Conservation (phyloP, 2,329 filamentous ascomycete genomes). For the Scleromitrula shiraiana region DNA sequence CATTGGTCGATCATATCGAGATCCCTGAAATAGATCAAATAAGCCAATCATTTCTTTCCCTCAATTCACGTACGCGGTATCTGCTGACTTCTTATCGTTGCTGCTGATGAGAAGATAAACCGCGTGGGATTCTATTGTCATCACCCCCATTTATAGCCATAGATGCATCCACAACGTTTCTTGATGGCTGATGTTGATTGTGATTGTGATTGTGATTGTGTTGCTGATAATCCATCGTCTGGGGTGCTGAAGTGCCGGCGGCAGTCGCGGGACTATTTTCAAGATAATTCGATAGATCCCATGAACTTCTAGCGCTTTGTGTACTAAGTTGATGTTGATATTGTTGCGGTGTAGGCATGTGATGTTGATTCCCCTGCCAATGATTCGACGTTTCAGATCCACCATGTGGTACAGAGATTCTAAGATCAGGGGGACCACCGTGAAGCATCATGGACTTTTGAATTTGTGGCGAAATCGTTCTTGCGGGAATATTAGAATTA, state of each 20-base stretch:
- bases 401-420: conserved; percentile 20
- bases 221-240: conserved; percentile 18
- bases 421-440: conserved; percentile 25
- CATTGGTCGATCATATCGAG: no score
- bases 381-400: conserved; percentile 22
- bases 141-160: conserved; percentile 10
- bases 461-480: conserved; percentile 24
- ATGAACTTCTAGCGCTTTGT: conserved; percentile 22
- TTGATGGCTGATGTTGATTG: conserved; percentile 13
- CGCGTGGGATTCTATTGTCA: conserved; percentile 21
- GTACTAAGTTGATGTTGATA: conserved; percentile 19
- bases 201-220: no score
- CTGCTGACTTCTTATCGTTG: conserved; percentile 28
- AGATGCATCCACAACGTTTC: conserved; percentile 21
- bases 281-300: conserved; percentile 29
- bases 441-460: conserved; percentile 22
- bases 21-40: no score
- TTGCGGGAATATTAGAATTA: conserved; percentile 18
- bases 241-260: conserved; percentile 20
- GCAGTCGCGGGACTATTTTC: conserved; percentile 25
- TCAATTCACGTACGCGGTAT: conserved; percentile 21
- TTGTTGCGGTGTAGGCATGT: conserved; percentile 21
- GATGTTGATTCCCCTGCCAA: conserved; percentile 23
- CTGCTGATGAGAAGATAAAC: conserved; percentile 17
- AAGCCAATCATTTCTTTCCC: neutral